Conservation (phyloP, 495 filamentous ascomycete genomes). For the Penicillium argentinense region DNA sequence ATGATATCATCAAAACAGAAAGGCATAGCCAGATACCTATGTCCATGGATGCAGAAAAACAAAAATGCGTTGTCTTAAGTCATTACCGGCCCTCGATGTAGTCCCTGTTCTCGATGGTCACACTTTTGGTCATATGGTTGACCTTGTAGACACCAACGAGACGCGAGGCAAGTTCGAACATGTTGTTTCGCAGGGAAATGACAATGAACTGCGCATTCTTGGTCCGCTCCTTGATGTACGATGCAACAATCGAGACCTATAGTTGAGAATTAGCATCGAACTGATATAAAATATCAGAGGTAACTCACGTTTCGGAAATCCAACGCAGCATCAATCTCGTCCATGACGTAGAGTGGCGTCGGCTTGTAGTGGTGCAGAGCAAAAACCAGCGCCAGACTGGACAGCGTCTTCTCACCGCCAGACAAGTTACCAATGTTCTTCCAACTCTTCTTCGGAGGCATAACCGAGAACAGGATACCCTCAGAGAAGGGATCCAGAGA, state of each 20-base stretch:
- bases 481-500: conserved; percentile 94
- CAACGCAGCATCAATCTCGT: conserved; percentile 97
- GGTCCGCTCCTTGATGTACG: conserved; percentile 97
- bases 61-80: conserved; percentile 13
- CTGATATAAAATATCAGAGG: not conserved
- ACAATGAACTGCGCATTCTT: conserved; percentile 99
- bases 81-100: conserved; percentile 60
- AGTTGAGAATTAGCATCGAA: conserved; percentile 12
- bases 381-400: conserved; percentile 91
- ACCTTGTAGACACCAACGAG: conserved; percentile 98
- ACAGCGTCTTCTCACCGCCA: conserved; percentile 96
- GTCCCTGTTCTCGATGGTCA: conserved; percentile 90
- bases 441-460: conserved; percentile 99
- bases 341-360: conserved; percentile 98
- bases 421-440: conserved; percentile 96
- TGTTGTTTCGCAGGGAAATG: conserved; percentile 96
- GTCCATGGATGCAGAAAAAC: conserved; percentile 21
- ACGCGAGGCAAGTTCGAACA: conserved; percentile 95
- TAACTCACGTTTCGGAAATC: conserved; percentile 92
- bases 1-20: conserved; percentile 31
- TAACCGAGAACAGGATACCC: conserved; percentile 93
- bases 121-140: conserved; percentile 98
- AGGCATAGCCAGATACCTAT: conserved; percentile 20
- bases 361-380: conserved; percentile 98
- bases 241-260: conserved; percentile 97